A percentile compares a stretch with the other conserved stretches of the same genome.
These are phyloP conservation scores for Microstroma glucosiphilum DNA, from an alignment of 1,284 basidiomycete species.

Conservation along the genomic window DNA sequence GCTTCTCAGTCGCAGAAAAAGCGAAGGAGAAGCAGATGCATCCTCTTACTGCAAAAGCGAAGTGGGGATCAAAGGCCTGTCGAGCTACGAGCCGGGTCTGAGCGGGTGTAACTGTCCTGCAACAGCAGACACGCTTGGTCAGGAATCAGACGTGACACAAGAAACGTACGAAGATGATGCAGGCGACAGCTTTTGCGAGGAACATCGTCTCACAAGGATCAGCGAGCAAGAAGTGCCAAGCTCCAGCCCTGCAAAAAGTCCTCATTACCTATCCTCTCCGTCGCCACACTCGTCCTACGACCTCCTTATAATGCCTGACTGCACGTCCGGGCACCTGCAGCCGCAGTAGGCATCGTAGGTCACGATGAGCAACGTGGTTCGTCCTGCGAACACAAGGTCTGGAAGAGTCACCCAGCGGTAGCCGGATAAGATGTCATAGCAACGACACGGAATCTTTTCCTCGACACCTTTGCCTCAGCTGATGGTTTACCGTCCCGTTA, in stretches of 20 bases:
- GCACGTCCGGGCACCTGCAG: neutral
- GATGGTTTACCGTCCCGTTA: no score
- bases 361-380: neutral
- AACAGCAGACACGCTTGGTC: no score
- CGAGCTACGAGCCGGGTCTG: neutral
- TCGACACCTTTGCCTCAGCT: no score
- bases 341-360: neutral
- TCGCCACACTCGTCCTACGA: neutral
- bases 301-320: neutral
- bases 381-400: no score
- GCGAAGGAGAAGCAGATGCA: neutral
- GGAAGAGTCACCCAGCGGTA: no score
- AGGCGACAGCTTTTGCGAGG: no score
- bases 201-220: neutral
- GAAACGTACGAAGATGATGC: no score
- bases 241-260: no score
- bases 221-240: neutral
- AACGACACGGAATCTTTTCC: no score
- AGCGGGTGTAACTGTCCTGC: neutral
- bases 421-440: no score
- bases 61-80: neutral
- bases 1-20: neutral
- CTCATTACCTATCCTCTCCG: neutral
- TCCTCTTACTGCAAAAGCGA: neutral
- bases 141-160: no score